Conservation (phyloP, 345 rosid genomes). For the Syzygium aqueum region DNA sequence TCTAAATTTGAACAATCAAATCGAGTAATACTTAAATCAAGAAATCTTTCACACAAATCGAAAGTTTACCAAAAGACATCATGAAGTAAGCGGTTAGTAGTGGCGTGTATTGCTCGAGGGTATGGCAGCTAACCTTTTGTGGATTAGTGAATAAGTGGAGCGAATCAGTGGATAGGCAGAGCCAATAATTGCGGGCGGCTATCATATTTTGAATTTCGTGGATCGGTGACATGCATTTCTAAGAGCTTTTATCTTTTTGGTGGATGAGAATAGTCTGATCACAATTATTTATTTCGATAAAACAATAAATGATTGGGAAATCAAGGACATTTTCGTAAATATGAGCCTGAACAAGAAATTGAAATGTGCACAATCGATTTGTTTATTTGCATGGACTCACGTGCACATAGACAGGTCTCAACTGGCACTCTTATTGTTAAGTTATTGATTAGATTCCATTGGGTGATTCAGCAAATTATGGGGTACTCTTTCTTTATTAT, state of each 20-base stretch:
- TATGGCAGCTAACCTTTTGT: neutral
- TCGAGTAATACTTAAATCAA: neutral
- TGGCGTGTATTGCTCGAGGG: neutral
- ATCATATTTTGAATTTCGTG: neutral
- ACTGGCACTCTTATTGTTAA: neutral
- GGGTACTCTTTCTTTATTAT: neutral
- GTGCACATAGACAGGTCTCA: neutral
- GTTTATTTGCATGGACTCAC: neutral
- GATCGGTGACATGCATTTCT: neutral
- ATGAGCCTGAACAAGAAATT: neutral
- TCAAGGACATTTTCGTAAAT: neutral
- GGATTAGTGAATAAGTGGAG: neutral
- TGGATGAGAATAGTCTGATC: neutral
- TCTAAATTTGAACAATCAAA: neutral
- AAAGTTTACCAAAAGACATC: neutral
- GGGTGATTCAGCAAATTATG: neutral
- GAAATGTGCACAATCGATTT: neutral
- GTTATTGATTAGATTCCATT: neutral
- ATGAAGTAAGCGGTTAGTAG: neutral
- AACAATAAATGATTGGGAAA: neutral
- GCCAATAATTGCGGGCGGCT: neutral
- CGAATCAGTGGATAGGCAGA: neutral
- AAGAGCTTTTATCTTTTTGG: neutral
- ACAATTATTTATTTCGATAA: neutral
- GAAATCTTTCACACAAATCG: neutral